Evolutionary conservation across 2,329 filamentous ascomycete species (phyloP).

Genomic region (Hortaea sp.): DNA sequence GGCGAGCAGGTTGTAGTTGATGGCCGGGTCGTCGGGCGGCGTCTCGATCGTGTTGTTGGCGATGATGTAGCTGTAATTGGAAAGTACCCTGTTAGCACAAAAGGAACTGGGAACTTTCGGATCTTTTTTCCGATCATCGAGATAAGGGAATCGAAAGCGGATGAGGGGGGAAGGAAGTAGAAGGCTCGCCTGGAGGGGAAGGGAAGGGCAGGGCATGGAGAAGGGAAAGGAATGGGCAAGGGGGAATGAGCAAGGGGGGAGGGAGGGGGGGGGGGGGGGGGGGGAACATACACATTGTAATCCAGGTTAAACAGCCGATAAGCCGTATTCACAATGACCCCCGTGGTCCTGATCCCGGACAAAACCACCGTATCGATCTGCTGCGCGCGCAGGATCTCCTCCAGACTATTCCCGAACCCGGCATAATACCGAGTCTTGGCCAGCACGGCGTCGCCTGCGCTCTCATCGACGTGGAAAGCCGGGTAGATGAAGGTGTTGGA

Average conservation of each 20-base stretch:
- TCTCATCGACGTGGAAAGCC: conserved; percentile 23
- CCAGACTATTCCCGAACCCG: conserved; percentile 30
- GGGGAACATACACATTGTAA: conserved; percentile 31
- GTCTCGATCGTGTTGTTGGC: conserved; percentile 24
- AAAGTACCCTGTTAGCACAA: too few species aligned
- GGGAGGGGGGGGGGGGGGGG: too few species aligned
- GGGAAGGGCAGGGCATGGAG: too few species aligned
- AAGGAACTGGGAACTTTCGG: too few species aligned
- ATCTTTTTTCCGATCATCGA: too few species aligned
- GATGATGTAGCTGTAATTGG: conserved; percentile 16
- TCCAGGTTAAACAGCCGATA: conserved; percentile 36
- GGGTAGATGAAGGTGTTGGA: conserved; percentile 25
- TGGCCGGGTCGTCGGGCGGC: conserved; percentile 13
- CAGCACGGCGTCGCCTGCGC: conserved; percentile 27
- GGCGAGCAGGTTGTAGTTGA: conserved; percentile 21
- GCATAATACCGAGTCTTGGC: conserved; percentile 36
- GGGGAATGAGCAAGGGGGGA: too few species aligned
- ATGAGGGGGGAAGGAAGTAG: too few species aligned
- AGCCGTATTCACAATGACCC: conserved; percentile 33
- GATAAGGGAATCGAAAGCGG: too few species aligned
- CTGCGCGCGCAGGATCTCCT: conserved; percentile 31
- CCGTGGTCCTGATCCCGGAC: conserved; percentile 33
- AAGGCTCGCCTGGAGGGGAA: too few species aligned
- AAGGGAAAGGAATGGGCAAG: too few species aligned
- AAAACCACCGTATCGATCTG: conserved; percentile 33